phyloP scores from a whole-genome alignment of 2,329 filamentous ascomycete species.

The Harringtonia aguacate region DNA sequence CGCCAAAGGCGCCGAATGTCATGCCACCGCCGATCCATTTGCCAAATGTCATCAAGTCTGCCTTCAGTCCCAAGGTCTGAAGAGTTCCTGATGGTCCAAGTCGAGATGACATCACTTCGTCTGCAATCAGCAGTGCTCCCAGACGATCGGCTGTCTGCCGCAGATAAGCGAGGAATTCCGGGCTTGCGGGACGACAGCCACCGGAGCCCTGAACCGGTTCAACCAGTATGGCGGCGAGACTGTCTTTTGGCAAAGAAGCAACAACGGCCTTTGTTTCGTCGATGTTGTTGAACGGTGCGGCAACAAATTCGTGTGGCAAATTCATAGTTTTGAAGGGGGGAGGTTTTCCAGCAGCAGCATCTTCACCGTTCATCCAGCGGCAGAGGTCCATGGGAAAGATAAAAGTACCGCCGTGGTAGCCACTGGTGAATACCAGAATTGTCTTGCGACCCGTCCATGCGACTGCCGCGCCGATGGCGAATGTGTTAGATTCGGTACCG shows the following conservation, averaged over 20 bases:
- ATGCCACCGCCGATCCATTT: constrained; percentile 50
- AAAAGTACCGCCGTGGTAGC: constrained; percentile 38
- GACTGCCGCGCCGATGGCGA: constrained; percentile 42
- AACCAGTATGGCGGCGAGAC: constrained; percentile 50
- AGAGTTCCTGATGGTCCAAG: constrained; percentile 38
- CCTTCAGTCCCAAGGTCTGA: constrained; percentile 50
- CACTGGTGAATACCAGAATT: constrained; percentile 32
- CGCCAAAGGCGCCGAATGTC: constrained; percentile 49
- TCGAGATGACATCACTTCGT: constrained; percentile 61
- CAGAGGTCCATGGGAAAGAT: constrained; percentile 18
- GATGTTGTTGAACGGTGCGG: constrained; percentile 52
- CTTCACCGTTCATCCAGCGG: constrained; percentile 8
- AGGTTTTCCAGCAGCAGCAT: constrained; percentile 14
- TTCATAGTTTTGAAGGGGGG: constrained; percentile 35
- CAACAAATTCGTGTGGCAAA: constrained; percentile 38
- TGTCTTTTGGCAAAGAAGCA: constrained; percentile 21
- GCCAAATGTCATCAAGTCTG: constrained; percentile 42
- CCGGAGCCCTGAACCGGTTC: constrained; percentile 55
- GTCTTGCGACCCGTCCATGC: constrained; percentile 30
- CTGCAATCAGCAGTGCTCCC: constrained; percentile 46
- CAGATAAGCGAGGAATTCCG: constrained; percentile 34
- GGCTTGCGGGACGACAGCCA: constrained; percentile 39
- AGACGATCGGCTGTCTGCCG: constrained; percentile 5
- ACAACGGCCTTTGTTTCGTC: constrained; percentile 32
- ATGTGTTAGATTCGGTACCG: constrained; percentile 51